Evolutionary conservation across 352 stramenopile genomes (phyloP).

Genomic region (Globisporangium paroecandrum): DNA sequence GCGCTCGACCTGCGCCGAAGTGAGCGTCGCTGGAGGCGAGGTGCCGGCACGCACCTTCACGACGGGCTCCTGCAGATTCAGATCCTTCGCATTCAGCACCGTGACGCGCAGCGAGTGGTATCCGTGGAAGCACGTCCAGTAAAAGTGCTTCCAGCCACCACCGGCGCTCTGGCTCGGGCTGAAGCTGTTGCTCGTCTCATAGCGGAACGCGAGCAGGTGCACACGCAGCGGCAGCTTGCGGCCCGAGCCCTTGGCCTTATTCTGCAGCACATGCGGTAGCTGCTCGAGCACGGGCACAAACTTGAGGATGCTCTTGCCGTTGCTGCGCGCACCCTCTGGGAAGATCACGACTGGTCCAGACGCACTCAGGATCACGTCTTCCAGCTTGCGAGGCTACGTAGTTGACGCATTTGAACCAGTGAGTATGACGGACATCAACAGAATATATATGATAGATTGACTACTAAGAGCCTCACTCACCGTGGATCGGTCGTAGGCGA

Average conservation of each 20-base stretch:
- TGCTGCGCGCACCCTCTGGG: conserved; percentile 71
- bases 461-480: conserved; percentile 15
- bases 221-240: conserved; percentile 35
- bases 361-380: conserved; percentile 58
- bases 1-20: conserved; percentile 51
- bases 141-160: conserved; percentile 52
- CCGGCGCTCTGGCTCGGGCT: conserved; percentile 69
- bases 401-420: not conserved
- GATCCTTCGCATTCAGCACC: conserved; percentile 54
- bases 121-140: conserved; percentile 59
- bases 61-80: conserved; percentile 48
- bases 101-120: conserved; percentile 71
- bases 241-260: conserved; percentile 15
- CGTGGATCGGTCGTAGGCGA: conserved; percentile 32
- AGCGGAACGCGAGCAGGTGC: conserved; percentile 76
- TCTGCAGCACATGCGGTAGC: conserved; percentile 31
- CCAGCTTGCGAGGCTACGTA: conserved; percentile 46
- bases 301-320: conserved; percentile 69
- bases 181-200: conserved; percentile 67
- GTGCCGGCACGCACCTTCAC: conserved; percentile 21
- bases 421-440: not conserved
- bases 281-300: conserved; percentile 72
- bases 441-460: too few species aligned
- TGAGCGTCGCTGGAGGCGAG: conserved; percentile 37
- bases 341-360: conserved; percentile 72